phyloP scores from a whole-genome alignment of 192 early-diverging fungal genomes.

The Entomortierella chlamydospora region DNA sequence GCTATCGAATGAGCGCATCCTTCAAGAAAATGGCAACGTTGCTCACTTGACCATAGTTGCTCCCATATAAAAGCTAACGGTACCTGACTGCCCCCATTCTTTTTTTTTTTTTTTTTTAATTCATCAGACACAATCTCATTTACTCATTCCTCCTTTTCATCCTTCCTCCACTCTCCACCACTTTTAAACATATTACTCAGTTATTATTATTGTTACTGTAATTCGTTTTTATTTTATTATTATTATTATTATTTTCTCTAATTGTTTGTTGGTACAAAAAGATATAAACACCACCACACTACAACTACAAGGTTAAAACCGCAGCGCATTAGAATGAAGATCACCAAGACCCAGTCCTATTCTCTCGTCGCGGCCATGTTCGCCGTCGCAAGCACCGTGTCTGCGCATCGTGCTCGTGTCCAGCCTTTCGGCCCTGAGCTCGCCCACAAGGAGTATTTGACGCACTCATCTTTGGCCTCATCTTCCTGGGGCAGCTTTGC shows the following conservation, averaged over 20 bases:
- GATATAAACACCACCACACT: not conserved
- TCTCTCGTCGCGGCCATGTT: slow-evolving; percentile 34
- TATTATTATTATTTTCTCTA: not conserved
- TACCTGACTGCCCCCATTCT: not conserved
- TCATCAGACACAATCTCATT: slow-evolving; percentile 4
- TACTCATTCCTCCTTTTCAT: not conserved
- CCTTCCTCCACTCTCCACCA: not conserved
- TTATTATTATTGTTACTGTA: not conserved
- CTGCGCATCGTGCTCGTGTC: slow-evolving; percentile 40
- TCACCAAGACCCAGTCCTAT: slow-evolving; percentile 43
- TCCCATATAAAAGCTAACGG: slow-evolving; percentile 4
- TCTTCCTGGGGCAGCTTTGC: slow-evolving; percentile 18
- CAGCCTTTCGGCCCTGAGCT: slow-evolving; percentile 56
- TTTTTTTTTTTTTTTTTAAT: slow-evolving; percentile 9
- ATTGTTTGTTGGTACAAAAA: not conserved
- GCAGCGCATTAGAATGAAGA: slow-evolving; percentile 30
- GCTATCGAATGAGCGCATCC: slow-evolving; percentile 5
- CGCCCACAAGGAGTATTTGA: slow-evolving; percentile 41
- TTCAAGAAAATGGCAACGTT: not conserved
- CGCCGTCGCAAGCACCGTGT: slow-evolving; percentile 22
- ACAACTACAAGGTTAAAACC: slow-evolving; percentile 11
- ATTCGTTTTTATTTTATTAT: not conserved
- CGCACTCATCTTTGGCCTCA: slow-evolving; percentile 15
- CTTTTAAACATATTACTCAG: not conserved
- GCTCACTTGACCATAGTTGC: not conserved